These are phyloP conservation scores for Neurospora sp. DNA, from an alignment of 2,329 filamentous ascomycete genomes.

Conservation along the genomic window DNA sequence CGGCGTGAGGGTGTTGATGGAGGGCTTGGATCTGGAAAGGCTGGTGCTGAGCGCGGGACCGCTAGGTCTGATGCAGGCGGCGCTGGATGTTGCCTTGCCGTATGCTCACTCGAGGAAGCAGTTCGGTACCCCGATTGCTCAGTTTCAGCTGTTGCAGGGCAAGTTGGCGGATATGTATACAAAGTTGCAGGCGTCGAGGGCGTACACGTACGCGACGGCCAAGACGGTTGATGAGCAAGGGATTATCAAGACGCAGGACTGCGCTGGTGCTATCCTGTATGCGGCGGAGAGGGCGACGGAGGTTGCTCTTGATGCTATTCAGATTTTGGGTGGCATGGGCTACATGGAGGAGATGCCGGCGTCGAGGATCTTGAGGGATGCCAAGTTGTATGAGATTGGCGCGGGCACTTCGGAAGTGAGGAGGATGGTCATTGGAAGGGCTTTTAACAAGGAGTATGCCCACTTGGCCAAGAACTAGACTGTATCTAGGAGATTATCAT, in stretches of 20 bases:
- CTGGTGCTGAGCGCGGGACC: slow-evolving; percentile 87
- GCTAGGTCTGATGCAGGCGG: slow-evolving; percentile 87
- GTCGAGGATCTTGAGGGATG: slow-evolving; percentile 68
- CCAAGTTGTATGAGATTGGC: slow-evolving; percentile 87
- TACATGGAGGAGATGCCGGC: slow-evolving; percentile 94
- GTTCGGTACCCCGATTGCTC: slow-evolving; percentile 76
- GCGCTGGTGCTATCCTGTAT: slow-evolving; percentile 87
- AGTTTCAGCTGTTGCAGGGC: slow-evolving; percentile 88
- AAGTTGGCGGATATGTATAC: slow-evolving; percentile 97
- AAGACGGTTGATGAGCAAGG: slow-evolving; percentile 68
- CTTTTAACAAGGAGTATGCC: slow-evolving; percentile 79
- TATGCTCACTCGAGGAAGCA: slow-evolving; percentile 86
- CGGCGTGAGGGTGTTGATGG: slow-evolving; percentile 88
- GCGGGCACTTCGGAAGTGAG: slow-evolving; percentile 92
- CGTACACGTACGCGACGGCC: slow-evolving; percentile 83
- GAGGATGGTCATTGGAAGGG: slow-evolving; percentile 86
- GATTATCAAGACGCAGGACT: slow-evolving; percentile 75
- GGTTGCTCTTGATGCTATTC: slow-evolving; percentile 77
- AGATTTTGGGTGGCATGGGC: slow-evolving; percentile 88
- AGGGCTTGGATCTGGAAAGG: slow-evolving; percentile 87
- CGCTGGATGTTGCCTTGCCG: slow-evolving; percentile 75
- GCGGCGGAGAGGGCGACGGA: slow-evolving; percentile 86
- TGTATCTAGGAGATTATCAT: neutral
- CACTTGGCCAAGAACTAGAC: slow-evolving; percentile 14
- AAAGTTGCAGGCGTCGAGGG: slow-evolving; percentile 71